Conservation (phyloP, 805 yeast genomes). For the Candida peoriensis region DNA sequence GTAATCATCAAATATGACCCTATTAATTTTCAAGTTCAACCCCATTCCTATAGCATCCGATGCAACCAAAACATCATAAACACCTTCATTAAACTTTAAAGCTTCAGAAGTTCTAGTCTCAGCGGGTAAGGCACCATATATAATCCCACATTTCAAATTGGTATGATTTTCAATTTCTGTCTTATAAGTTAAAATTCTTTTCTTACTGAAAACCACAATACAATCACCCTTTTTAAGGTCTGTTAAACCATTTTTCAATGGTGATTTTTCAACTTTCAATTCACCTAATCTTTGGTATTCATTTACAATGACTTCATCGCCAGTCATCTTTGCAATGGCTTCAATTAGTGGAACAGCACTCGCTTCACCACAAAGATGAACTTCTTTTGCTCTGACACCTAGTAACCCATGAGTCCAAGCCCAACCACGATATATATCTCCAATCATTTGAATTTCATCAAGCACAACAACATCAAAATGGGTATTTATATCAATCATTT, state of each 20-base stretch:
- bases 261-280: slow-evolving; percentile 46
- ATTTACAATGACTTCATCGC: slow-evolving; percentile 73
- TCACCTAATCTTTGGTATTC: slow-evolving; percentile 72
- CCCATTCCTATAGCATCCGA: slow-evolving; percentile 99
- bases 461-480: slow-evolving; percentile 83
- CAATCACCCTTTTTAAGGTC: slow-evolving; percentile 74
- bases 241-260: slow-evolving; percentile 29
- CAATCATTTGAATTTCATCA: slow-evolving; percentile 96
- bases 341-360: slow-evolving; percentile 68
- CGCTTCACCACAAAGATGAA: slow-evolving; percentile 93
- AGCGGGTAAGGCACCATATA: slow-evolving; percentile 95
- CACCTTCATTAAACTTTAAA: slow-evolving; percentile 67
- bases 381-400: slow-evolving; percentile 79
- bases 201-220: slow-evolving; percentile 79
- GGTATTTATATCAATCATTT: slow-evolving; percentile 73
- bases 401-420: slow-evolving; percentile 92
- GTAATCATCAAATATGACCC: slow-evolving; percentile 69
- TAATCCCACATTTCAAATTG: slow-evolving; percentile 69
- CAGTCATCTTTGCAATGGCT: slow-evolving; percentile 58
- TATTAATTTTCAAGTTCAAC: slow-evolving; percentile 72
- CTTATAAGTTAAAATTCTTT: slow-evolving; percentile 63
- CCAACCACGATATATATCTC: slow-evolving; percentile 73
- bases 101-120: slow-evolving; percentile 90
- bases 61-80: slow-evolving; percentile 80
- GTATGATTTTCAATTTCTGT: slow-evolving; percentile 63